Evolutionary conservation across 805 yeast genomes (phyloP), one percentile per base, ranked within the genome.

Genomic region (Saccharomycopsis vini): DNA sequence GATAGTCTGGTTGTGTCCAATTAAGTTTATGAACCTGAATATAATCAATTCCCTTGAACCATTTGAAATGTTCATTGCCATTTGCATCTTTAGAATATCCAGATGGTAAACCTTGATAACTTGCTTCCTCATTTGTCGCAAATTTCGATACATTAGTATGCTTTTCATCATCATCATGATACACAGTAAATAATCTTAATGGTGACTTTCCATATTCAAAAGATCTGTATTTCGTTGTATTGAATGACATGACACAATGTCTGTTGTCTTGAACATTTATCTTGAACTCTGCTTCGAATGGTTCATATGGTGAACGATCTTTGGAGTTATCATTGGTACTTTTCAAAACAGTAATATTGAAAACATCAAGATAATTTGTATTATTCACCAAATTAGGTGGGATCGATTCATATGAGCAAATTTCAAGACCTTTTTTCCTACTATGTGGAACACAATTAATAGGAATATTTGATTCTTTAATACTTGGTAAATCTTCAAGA

Each of bases 21-120:
- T 71, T 68, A 22, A 81, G 61, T 55, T 81, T 84, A 59, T 81
- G 83, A 45, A 87, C 56, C 42, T 74, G 75, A 4, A 83, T 54
- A 47, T 71, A 70, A 49, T 79, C 77, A 42, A 86, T 81, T 13
- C 95, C 95, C 22, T 65, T 62, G 48, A 71, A 58, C 46, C 71
- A 64, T 58, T 77, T 81, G 62, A 60, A 78, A 16, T 69, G 53
- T 39, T 67, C 72, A 43, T 69, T 67, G 3, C 73, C 75, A 10
- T 61, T 49, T 7, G 58, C 52, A 49, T 64, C 69, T 37, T 46
- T 46, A 18, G 54, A 51, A 35, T 52, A 54, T 6, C 64, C 64
- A 15, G 26, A 15, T 5, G 41, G 40, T 13, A 45, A 24, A 9
- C 32, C 31, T 1, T 22, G 12, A 33, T n/a, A 31, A 15, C 9